Evolutionary conservation across 257 asterid species (phyloP), one percentile per base, ranked within the genome.

Genomic region (Handroanthus guayacan): DNA sequence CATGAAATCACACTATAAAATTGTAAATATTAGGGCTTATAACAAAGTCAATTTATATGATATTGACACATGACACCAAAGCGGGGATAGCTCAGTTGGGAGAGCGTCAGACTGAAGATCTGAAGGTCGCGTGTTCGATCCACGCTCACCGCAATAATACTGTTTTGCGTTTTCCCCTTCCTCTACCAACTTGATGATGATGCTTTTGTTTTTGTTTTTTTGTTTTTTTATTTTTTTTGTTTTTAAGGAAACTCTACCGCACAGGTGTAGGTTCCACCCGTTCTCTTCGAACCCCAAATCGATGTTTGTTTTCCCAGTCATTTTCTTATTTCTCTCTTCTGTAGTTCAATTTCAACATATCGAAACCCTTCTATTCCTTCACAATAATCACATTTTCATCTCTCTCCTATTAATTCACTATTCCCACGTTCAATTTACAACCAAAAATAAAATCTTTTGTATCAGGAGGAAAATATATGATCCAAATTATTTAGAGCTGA

Each of bases 1-100:
- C 31, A 25, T 25, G 31, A 25, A 25, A 25, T 25, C 31, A 25
- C 31, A 25, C 31, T 25, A 25, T 25, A 25, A 25, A 25, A 25
- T 25, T 25, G 31, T 25, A 0, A 25, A 25, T 25, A 25, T 25
- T 25, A 25, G 31, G 0, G 31, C 1, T 25, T 1, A 25, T 25
- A 1, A 25, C 31, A 25, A 25, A 25, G 31, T n/a, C n/a, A n/a
- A n/a, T n/a, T n/a, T n/a, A n/a, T n/a, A n/a, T n/a, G n/a, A n/a
- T n/a, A n/a, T n/a, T n/a, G n/a, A n/a, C n/a, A n/a, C n/a, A n/a
- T n/a, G n/a, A n/a, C n/a, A n/a, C n/a, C 57, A 12, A 16, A 43
- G 96, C 91, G 93, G 95, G 93, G 95, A 92, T 90, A 92, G 95
- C 93, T 89, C 93, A 90, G 91, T 92, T 89, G 97, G 97, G 92